phyloP scores from a whole-genome alignment of 257 asterid genomes.

The Coffea canephora region DNA sequence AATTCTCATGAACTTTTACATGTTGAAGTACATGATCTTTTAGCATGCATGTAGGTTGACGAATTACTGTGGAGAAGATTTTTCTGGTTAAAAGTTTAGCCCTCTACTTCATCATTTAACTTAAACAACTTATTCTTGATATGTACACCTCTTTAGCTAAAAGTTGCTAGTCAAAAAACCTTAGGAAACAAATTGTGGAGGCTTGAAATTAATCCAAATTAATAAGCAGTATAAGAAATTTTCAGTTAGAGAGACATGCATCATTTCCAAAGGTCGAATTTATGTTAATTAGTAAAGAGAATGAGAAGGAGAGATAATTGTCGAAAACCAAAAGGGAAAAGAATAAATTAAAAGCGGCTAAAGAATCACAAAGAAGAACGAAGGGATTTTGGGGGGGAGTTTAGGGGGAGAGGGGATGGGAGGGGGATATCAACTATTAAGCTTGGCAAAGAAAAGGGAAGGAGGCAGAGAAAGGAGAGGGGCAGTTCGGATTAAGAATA shows the following conservation, averaged over 20 bases:
- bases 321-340: neutral
- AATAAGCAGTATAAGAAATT: too few relatives aligned
- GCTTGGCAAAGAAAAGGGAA: conserved; percentile 26
- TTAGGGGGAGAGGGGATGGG: neutral
- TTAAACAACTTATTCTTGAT: neutral
- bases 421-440: neutral
- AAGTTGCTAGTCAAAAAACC: neutral
- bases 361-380: too few relatives aligned
- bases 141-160: neutral
- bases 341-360: neutral
- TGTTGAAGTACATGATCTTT: neutral
- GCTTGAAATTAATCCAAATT: too few relatives aligned
- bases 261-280: too few relatives aligned
- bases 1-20: neutral
- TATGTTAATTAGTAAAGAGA: too few relatives aligned
- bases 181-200: too few relatives aligned
- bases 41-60: neutral
- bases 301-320: too few relatives aligned
- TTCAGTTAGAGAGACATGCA: too few relatives aligned
- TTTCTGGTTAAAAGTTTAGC: neutral
- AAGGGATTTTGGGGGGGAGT: neutral
- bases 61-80: neutral
- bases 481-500: conserved; percentile 92
- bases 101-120: neutral
- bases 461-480: conserved; percentile 27